Conservation (phyloP, 2,329 filamentous ascomycete species). For the Curvularia hawaiiensis region DNA sequence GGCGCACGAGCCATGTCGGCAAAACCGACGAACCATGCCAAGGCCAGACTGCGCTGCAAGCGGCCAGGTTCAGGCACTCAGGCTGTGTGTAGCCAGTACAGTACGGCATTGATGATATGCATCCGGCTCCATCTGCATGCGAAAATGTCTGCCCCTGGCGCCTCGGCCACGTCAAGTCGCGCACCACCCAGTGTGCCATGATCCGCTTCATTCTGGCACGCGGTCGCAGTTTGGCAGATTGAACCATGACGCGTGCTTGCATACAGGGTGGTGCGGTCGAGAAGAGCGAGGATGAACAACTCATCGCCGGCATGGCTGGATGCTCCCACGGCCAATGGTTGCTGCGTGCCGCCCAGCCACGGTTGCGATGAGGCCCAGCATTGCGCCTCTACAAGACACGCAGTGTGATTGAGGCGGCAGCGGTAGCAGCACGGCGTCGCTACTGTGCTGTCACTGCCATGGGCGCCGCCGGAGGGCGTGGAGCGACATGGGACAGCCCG, state of each 20-base stretch:
- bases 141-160: neutral
- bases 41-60: neutral
- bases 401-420: constrained; percentile 28
- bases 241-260: constrained; percentile 33
- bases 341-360: constrained; percentile 6
- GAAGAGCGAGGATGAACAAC: constrained; percentile 34
- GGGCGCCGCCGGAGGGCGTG: constrained; percentile 13
- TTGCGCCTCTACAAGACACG: constrained; percentile 16
- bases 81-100: neutral
- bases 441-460: constrained; percentile 27
- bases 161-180: constrained; percentile 20
- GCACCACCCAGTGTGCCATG: constrained; percentile 3
- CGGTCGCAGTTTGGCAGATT: constrained; percentile 6
- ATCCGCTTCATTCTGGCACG: constrained; percentile 30
- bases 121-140: neutral
- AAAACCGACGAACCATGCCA: constrained; percentile 8
- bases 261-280: constrained; percentile 26
- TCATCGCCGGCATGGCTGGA: constrained; percentile 37
- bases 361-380: constrained; percentile 29
- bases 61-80: no score
- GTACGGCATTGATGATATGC: neutral
- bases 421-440: constrained; percentile 23
- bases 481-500: constrained; percentile 32
- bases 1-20: constrained; percentile 32
- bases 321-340: constrained; percentile 14